Evolutionary conservation across 1,139 yeast genomes (phyloP).

Genomic region (Protomyces pachydermus): DNA sequence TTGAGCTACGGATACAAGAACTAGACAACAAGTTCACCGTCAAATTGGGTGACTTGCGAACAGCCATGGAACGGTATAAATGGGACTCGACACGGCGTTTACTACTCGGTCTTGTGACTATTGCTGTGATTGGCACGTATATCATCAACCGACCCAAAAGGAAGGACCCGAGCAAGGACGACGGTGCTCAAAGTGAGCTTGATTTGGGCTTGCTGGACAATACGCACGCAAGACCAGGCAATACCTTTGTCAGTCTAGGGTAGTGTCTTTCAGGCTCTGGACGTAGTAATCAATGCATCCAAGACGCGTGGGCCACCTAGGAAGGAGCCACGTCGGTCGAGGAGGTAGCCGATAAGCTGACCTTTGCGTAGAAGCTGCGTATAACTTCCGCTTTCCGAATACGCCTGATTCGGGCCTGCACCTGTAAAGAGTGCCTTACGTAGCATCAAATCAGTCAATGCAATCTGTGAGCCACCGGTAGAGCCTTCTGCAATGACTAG

Average conservation of each 20-base stretch:
- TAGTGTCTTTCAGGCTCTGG: not conserved
- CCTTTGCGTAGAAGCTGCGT: constrained; percentile 7
- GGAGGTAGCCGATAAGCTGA: constrained; percentile 17
- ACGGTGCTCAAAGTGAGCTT: not conserved
- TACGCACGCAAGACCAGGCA: constrained; percentile 4
- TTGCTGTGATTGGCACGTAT: constrained; percentile 24
- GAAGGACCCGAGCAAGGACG: not conserved
- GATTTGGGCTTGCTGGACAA: not conserved
- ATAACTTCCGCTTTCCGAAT: constrained; percentile 9
- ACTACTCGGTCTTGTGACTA: constrained; percentile 10
- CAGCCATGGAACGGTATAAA: constrained; percentile 27
- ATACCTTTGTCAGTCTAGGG: constrained; percentile 18
- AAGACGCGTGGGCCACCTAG: not conserved
- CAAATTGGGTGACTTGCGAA: constrained; percentile 22
- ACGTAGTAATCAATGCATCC: not conserved
- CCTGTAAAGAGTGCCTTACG: constrained; percentile 13
- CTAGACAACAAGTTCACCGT: constrained; percentile 81
- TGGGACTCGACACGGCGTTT: constrained; percentile 32
- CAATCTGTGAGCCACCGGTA: not conserved
- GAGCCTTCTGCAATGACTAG: not conserved
- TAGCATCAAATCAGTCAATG: constrained; percentile 9
- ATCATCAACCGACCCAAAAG: constrained; percentile 20
- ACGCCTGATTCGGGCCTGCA: constrained; percentile 12
- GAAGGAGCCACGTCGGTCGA: constrained; percentile 17
- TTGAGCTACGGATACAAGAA: constrained; percentile 72